Evolutionary conservation across 805 yeast genomes (phyloP).

Genomic region (Wickerhamiella nectarea): DNA sequence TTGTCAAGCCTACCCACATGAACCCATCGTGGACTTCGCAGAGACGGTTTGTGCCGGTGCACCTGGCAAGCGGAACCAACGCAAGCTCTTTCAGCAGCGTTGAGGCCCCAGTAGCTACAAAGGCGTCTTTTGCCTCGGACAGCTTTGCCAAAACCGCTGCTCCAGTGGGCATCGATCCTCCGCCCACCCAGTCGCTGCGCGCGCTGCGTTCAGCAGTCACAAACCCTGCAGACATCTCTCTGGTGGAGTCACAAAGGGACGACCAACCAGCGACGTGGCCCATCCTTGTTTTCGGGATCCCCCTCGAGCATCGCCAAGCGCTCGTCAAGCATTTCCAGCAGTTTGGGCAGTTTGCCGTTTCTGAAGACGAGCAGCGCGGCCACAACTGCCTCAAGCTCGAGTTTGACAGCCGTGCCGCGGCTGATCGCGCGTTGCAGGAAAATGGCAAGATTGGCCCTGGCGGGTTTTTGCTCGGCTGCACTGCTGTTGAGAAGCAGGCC

Average conservation of each 20-base stretch:
- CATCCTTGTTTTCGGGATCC: slow-evolving; percentile 78
- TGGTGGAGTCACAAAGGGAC: background rate
- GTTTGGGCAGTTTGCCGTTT: slow-evolving; percentile 60
- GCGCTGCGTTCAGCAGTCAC: background rate
- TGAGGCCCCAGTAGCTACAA: background rate
- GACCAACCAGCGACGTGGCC: slow-evolving; percentile 38
- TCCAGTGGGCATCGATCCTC: slow-evolving; percentile 7
- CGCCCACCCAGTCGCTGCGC: slow-evolving; percentile 6
- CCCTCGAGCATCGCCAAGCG: slow-evolving; percentile 54
- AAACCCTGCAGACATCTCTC: slow-evolving; percentile 4
- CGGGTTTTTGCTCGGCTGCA: slow-evolving; percentile 44
- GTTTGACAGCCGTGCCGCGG: slow-evolving; percentile 59
- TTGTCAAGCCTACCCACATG: background rate
- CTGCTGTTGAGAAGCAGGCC: slow-evolving; percentile 30
- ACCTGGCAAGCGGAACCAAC: slow-evolving; percentile 14
- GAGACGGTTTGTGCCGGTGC: slow-evolving; percentile 18
- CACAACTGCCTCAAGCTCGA: slow-evolving; percentile 86
- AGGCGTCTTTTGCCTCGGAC: slow-evolving; percentile 4
- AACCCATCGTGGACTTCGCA: slow-evolving; percentile 11
- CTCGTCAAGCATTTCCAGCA: slow-evolving; percentile 62
- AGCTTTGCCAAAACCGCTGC: slow-evolving; percentile 3
- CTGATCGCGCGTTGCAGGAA: slow-evolving; percentile 72
- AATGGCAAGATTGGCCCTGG: slow-evolving; percentile 65
- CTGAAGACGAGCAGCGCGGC: slow-evolving; percentile 46
- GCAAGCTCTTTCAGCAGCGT: slow-evolving; percentile 9